Evolutionary conservation across 352 stramenopile genomes (phyloP), one percentile per base, ranked within the genome.

Genomic region (Plasmopara viticola): DNA sequence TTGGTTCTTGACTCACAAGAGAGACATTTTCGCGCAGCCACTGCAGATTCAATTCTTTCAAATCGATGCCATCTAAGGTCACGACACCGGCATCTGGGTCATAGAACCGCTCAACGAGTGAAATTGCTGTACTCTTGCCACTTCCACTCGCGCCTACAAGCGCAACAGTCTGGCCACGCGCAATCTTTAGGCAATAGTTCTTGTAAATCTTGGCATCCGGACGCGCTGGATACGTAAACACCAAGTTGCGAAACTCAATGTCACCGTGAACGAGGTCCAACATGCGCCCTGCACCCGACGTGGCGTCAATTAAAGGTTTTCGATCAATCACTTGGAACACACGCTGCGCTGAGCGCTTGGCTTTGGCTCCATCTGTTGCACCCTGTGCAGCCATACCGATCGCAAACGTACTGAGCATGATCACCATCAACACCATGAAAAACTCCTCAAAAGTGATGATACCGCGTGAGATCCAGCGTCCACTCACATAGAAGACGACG

Each of bases 401-500:
- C 3, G 63, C 63, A 41, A 71, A 71, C 0, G 63, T 68, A 48
- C 63, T 80, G 25, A 88, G 66, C 56, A 89, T 70, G 29, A 91
- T 77, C 6, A 78, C 62, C 56, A 89, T 84, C 9, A 94, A 56
- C 29, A 82, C 75, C 58, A 79, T 81, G 47, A 91, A 77, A 46
- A 93, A 72, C 31, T 84, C 58, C 43, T 86, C 57, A 48, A 93
- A 93, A n/a, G 63, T 72, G 39, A 87, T 68, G 33, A 69, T 72
- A 10, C 57, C 63, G 15, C 81, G 46, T 12, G 52, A 66, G 13
- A 91, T 79, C 56, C 81, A 73, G 15, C 55, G 69, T 17, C 67
- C 72, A 17, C 73, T 84, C 34, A 83, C 64, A 64, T 68, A 94
- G 52, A 95, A 95, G 25, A 90, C 64, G 20, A 95, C 69, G 0